Base-by-base conservation (phyloP, 2,329 filamentous ascomycete genomes). In the Myriosclerotinia duriaeana region DNA sequence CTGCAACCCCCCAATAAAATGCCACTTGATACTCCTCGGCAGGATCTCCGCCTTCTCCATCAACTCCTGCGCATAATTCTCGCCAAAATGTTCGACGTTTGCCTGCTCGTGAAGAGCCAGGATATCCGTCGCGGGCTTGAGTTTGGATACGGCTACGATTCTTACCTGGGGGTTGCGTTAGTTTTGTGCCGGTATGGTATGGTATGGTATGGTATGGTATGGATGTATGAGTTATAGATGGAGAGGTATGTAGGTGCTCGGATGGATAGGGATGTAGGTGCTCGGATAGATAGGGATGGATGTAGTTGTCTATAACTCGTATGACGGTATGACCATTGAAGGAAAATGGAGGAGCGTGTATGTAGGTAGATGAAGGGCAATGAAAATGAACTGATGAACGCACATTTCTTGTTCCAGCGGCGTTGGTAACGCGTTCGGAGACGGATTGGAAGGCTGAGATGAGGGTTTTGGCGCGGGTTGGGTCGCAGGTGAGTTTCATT, bases 1-100 rank as follows among this genome's bases (percentile, higher is more conserved):
- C 79, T 99, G 95, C 50, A 99, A 80, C 0, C 91, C 92, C 50
- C 95, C 95, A 77, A 98, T 99, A 78, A 98, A 97, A 79, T 99
- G 95, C 95, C 95, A 99, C 73, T 85, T 84, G 71, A 99, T 90
- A 44, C 83, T 84, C 54, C 80, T 80, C 0, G 95, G 94, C 14
- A 99, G 85, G 26, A 97, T 77, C 46, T 85, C 84, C 1, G 92
- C 89, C 79, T 99, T 99, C 77, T 96, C 90, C 67, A 85, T 83
- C 64, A 99, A 85, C 78, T 99, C 95, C 79, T 94, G 91, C 5
- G 90, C 84, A 80, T 99, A 99, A 82, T 99, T 99, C 80, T 99
- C 95, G 73, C 95, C 95, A 78, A 98, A 98, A 79, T 99, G 92
- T 22, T 82, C 72, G 65, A 93, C 91, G 1, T 80, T 78, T 40